phyloP scores from a whole-genome alignment of 2,329 filamentous ascomycete species.

The Pseudocercospora vitis region DNA sequence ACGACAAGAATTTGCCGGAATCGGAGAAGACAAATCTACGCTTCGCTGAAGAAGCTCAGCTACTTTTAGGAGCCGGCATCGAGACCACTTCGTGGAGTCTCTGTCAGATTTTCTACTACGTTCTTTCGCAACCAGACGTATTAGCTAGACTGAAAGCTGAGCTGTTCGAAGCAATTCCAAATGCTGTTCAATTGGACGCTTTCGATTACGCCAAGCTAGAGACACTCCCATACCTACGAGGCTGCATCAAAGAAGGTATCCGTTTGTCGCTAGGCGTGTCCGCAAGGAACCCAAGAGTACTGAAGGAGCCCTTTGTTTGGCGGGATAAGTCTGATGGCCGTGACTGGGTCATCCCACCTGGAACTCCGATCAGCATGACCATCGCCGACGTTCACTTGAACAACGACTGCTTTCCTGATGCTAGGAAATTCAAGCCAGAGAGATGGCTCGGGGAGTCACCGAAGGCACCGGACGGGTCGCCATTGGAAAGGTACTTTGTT shows the following conservation, averaged over 20 bases:
- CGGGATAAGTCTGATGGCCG: background rate
- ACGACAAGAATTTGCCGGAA: slow-evolving; percentile 22
- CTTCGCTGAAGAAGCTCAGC: slow-evolving; percentile 29
- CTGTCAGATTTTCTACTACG: slow-evolving; percentile 24
- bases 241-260: slow-evolving; percentile 24
- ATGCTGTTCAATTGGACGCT: slow-evolving; percentile 11
- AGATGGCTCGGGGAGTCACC: slow-evolving; percentile 37
- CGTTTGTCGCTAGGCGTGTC: slow-evolving; percentile 25
- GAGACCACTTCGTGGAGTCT: slow-evolving; percentile 28
- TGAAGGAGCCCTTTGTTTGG: slow-evolving; percentile 22
- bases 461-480: slow-evolving; percentile 19
- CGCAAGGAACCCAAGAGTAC: slow-evolving; percentile 23
- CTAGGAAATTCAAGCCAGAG: slow-evolving; percentile 36
- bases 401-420: slow-evolving; percentile 35
- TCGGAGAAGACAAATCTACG: slow-evolving; percentile 26
- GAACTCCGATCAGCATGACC: slow-evolving; percentile 37
- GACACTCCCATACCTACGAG: slow-evolving; percentile 27
- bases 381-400: slow-evolving; percentile 38
- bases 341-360: slow-evolving; percentile 26
- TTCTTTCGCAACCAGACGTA: slow-evolving; percentile 24
- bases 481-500: slow-evolving; percentile 39
- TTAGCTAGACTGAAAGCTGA: slow-evolving; percentile 24
- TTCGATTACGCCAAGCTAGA: slow-evolving; percentile 24
- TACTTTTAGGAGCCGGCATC: slow-evolving; percentile 29
- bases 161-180: slow-evolving; percentile 31